Evolutionary conservation across 1,139 yeast species (phyloP).

Genomic region (Yamadazyma jaroonii): DNA sequence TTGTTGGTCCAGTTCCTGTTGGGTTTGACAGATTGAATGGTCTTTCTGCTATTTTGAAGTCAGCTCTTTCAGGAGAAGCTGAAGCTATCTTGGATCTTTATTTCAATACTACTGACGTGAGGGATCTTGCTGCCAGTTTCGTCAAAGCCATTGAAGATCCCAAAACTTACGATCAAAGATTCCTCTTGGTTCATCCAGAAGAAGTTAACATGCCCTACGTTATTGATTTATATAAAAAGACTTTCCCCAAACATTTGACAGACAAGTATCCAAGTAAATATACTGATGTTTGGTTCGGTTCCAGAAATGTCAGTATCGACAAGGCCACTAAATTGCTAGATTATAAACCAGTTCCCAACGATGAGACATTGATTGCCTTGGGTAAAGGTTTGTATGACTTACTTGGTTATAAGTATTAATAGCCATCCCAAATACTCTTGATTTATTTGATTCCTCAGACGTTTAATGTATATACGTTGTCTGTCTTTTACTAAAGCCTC

Average conservation of each 20-base stretch:
- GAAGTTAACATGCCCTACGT: not conserved
- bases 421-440: too few species aligned
- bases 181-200: conserved; percentile 7
- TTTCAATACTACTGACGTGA: conserved; percentile 15
- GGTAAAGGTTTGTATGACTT: not conserved
- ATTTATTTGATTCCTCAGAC: too few species aligned
- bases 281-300: not conserved
- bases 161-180: conserved; percentile 13
- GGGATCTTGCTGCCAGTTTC: conserved; percentile 18
- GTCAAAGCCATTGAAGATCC: conserved; percentile 12
- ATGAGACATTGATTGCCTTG: not conserved
- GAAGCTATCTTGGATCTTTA: not conserved
- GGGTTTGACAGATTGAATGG: conserved; percentile 9
- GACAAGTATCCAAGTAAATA: not conserved
- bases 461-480: too few species aligned
- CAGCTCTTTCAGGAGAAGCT: not conserved
- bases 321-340: conserved; percentile 1
- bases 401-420: not conserved
- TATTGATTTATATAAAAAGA: not conserved
- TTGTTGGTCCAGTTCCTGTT: conserved; percentile 17
- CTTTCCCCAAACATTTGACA: not conserved
- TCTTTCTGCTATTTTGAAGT: not conserved
- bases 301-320: not conserved
- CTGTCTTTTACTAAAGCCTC: too few species aligned
- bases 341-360: not conserved